Percentiles rank a stretch among this genome's conserved stretches.
Evolutionary conservation across 352 stramenopile genomes (phyloP).

Genomic region (Phytophthora syringae): DNA sequence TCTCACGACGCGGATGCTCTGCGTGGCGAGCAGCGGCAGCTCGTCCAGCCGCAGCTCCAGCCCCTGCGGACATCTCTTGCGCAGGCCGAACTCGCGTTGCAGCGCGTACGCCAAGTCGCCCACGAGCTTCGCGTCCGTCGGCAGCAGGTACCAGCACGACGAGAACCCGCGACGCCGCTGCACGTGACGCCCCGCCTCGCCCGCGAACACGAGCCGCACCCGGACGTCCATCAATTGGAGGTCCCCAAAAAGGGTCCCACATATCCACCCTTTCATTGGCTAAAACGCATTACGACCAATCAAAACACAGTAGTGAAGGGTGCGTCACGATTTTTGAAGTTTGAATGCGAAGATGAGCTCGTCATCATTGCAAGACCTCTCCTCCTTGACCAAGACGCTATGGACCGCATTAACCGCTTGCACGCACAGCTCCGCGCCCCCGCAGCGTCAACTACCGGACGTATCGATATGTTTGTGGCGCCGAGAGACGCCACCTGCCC

Average conservation of each 20-base stretch:
- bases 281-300: slow-evolving; percentile 12
- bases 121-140: slow-evolving; percentile 50
- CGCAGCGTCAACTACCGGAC: not conserved
- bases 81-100: slow-evolving; percentile 61
- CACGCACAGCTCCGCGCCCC: slow-evolving; percentile 39
- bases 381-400: slow-evolving; percentile 5
- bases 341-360: not conserved
- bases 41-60: slow-evolving; percentile 67
- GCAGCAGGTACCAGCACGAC: slow-evolving; percentile 75
- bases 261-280: slow-evolving; percentile 3
- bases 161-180: slow-evolving; percentile 54
- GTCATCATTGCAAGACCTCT: slow-evolving; percentile 11
- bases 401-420: slow-evolving; percentile 53
- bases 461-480: slow-evolving; percentile 38
- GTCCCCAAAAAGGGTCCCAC: too few relatives aligned
- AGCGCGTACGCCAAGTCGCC: slow-evolving; percentile 69
- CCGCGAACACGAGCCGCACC: slow-evolving; percentile 59
- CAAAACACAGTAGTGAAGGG: not conserved
- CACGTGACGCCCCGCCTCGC: slow-evolving; percentile 57
- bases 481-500: slow-evolving; percentile 23
- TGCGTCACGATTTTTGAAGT: not conserved
- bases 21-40: slow-evolving; percentile 63
- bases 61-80: slow-evolving; percentile 45
- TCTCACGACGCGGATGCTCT: slow-evolving; percentile 62
- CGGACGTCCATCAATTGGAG: slow-evolving; percentile 23